Evolutionary conservation across 192 early-diverging fungal genomes (phyloP).

Genomic region (Phlyctochytrium bullatum): DNA sequence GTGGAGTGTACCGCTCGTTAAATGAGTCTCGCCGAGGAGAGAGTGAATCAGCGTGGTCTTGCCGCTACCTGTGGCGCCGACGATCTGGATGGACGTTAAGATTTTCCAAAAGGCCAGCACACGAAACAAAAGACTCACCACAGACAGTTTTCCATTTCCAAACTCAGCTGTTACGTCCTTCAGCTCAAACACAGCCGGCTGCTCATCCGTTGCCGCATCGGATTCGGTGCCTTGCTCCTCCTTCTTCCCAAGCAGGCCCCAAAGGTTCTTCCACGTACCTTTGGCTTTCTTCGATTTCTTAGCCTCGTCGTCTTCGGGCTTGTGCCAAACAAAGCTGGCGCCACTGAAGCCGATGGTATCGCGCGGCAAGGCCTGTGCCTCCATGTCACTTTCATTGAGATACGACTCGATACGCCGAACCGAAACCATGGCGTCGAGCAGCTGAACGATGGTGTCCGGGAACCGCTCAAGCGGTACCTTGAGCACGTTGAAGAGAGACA

Average conservation of each 20-base stretch:
- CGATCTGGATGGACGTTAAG: conserved; percentile 10
- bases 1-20: not conserved
- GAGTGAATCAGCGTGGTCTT: conserved; percentile 72
- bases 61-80: conserved; percentile 80
- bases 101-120: not conserved
- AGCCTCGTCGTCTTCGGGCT: not conserved
- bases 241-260: not conserved
- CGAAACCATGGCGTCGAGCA: conserved; percentile 40
- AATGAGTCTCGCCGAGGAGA: conserved; percentile 28
- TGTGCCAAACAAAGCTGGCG: conserved; percentile 21
- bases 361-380: not conserved
- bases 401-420: conserved; percentile 37
- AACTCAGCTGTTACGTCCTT: conserved; percentile 64
- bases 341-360: conserved; percentile 17
- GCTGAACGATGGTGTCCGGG: conserved; percentile 53
- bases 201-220: not conserved
- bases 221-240: not conserved
- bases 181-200: conserved; percentile 45
- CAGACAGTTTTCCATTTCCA: conserved; percentile 68
- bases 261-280: conserved; percentile 1
- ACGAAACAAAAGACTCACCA: conserved; percentile 53
- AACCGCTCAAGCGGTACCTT: conserved; percentile 43
- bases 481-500: conserved; percentile 57
- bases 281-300: not conserved
- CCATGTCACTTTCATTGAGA: conserved; percentile 11